Evolutionary conservation across 768 basidiomycete species (phyloP).

Genomic region (Asterophora parasitica): DNA sequence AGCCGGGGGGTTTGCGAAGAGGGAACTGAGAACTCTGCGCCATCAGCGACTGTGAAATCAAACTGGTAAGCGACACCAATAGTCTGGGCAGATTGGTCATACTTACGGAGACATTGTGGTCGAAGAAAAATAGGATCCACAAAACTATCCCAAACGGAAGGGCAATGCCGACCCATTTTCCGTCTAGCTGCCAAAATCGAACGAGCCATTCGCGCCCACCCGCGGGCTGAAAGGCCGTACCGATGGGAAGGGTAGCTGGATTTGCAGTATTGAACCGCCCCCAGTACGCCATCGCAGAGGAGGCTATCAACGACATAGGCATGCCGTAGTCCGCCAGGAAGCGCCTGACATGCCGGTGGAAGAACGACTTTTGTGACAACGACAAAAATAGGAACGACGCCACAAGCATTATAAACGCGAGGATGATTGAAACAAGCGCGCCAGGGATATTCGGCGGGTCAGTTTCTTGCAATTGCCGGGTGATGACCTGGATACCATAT

Average conservation of each 20-base stretch:
- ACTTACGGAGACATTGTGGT: conserved; percentile 87
- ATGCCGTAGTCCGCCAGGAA: conserved; percentile 88
- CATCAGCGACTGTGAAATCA: conserved; percentile 70
- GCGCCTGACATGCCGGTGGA: conserved; percentile 69
- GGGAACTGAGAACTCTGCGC: conserved; percentile 89
- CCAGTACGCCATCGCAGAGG: conserved; percentile 83
- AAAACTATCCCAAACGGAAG: conserved; percentile 86
- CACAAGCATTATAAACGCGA: conserved; percentile 75
- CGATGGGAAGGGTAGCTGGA: conserved; percentile 64
- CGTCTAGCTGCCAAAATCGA: conserved; percentile 81
- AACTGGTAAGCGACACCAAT: background rate
- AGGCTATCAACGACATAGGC: conserved; percentile 77
- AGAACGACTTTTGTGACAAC: conserved; percentile 57
- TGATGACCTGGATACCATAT: conserved; percentile 83
- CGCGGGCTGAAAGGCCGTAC: conserved; percentile 65
- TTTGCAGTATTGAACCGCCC: conserved; percentile 62
- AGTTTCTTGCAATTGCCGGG: conserved; percentile 53
- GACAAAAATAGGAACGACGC: conserved; percentile 70
- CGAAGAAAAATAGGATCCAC: conserved; percentile 93
- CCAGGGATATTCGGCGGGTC: conserved; percentile 37
- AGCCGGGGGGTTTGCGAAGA: conserved; percentile 83
- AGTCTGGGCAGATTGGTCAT: background rate
- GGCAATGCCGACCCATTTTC: conserved; percentile 86
- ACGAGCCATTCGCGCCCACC: conserved; percentile 79
- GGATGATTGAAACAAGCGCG: conserved; percentile 59